Base-by-base conservation (phyloP, 2,329 filamentous ascomycete genomes). In the Aureobasidium uvarum region DNA sequence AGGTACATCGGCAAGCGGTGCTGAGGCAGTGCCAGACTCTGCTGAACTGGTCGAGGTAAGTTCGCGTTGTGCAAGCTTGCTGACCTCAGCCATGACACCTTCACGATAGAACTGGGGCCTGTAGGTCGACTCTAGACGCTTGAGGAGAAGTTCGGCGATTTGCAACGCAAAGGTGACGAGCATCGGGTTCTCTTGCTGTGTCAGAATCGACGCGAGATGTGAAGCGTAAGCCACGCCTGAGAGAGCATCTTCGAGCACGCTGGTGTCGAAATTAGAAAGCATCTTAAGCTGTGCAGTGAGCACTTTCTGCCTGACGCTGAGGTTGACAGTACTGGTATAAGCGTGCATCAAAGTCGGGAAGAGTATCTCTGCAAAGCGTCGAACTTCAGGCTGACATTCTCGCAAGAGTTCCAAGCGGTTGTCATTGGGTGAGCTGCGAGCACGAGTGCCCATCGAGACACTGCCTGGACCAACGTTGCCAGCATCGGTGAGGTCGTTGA, bases 101-200 rank as follows among this genome's bases (percentile, higher is more conserved):
- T 99, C 96, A 0, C 95, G 90, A 74, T 99, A 96, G 71, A 99
- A 94, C 72, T 99, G 96, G 72, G 97, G 96, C 31, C 91, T 88
- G 74, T 99, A 99, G 36, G 98, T 90, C 25, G 88, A 84, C 68
- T 93, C 91, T 6, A 99, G 81, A 20, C 96, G 88, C 72, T 88
- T 89, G 67, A 97, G 84, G 0, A 99, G 84, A 6, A 99, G 81
- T 75, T 97, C 93, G 0, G 94, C 91, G 43, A 93, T 94, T 73
- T 96, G 91, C 18, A 99, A 81, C 20, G 92, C 94, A 69, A 89
- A 89, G 68, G 92, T 90, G 11, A 98, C 92, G 5, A 99, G 81
- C 2, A 89, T 89, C 0, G 91, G 85, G 70, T 99, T 93, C 71
- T 99, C 96, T 75, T 96, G 90, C 72, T 99, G 95, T 0, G 94